phyloP scores from a whole-genome alignment of 495 filamentous ascomycete species.

The Xylaria venustula region DNA sequence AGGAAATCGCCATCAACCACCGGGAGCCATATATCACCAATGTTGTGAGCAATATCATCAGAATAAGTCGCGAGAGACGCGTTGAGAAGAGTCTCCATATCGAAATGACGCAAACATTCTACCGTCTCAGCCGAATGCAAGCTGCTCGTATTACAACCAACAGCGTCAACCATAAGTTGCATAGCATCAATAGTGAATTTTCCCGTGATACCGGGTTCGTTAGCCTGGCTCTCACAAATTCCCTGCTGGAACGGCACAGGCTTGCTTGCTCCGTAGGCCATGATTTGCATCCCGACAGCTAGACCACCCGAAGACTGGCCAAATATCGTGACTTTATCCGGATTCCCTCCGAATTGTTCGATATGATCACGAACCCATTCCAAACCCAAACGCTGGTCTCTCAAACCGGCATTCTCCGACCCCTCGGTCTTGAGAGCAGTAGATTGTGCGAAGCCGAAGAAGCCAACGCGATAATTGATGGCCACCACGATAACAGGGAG shows the following conservation, averaged over 20 bases:
- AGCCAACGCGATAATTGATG: conserved; percentile 46
- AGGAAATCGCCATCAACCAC: conserved; percentile 43
- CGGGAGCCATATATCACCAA: conserved; percentile 33
- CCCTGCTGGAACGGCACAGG: conserved; percentile 36
- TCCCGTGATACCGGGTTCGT: conserved; percentile 29
- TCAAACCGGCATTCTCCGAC: conserved; percentile 50
- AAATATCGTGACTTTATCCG: conserved; percentile 50
- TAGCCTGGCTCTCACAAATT: conserved; percentile 27
- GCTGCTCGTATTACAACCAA: conserved; percentile 47
- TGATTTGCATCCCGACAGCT: conserved; percentile 42
- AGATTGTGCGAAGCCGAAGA: conserved; percentile 30
- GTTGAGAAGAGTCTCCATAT: conserved; percentile 50
- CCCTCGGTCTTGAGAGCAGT: conserved; percentile 26
- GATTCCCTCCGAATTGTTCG: conserved; percentile 58
- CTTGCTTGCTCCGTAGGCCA: conserved; percentile 37
- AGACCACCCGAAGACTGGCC: conserved; percentile 55
- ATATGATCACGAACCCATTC: conserved; percentile 60
- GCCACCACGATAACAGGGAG: conserved; percentile 43
- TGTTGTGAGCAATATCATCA: conserved; percentile 22
- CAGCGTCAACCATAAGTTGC: conserved; percentile 41
- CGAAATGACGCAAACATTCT: conserved; percentile 51
- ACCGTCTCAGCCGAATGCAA: conserved; percentile 42
- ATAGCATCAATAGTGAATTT: conserved; percentile 28
- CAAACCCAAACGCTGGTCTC: conserved; percentile 56
- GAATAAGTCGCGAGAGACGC: conserved; percentile 17